phyloP scores from a whole-genome alignment of 164 flowering plant genomes.

The Dillenia suffruticosa region DNA sequence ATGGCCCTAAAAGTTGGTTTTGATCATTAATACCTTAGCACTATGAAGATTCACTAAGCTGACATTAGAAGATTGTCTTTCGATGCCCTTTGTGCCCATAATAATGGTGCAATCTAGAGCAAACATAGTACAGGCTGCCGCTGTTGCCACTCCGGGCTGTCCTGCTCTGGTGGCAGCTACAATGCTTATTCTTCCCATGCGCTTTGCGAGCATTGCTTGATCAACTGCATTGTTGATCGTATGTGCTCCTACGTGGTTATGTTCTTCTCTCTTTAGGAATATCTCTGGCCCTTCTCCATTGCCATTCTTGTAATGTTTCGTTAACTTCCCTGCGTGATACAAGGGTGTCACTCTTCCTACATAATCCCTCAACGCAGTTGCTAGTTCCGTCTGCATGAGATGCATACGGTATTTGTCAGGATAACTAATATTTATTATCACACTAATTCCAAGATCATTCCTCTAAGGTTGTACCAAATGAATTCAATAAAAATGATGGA shows the following conservation, averaged over 20 bases:
- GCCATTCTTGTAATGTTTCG: slow-evolving; percentile 34
- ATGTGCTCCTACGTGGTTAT: slow-evolving; percentile 50
- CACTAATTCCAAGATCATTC: too few relatives aligned
- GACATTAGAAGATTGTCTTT: slow-evolving; percentile 41
- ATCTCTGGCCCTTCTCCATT: slow-evolving; percentile 53
- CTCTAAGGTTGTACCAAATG: too few relatives aligned
- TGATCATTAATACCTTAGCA: slow-evolving; percentile 31
- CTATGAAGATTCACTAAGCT: slow-evolving; percentile 35
- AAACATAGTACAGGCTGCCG: slow-evolving; percentile 55
- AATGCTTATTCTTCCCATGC: slow-evolving; percentile 34
- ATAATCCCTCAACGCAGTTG: slow-evolving; percentile 42
- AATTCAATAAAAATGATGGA: too few relatives aligned
- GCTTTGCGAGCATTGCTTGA: slow-evolving; percentile 56
- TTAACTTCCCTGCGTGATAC: slow-evolving; percentile 44
- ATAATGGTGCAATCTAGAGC: slow-evolving; percentile 38
- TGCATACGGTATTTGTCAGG: too few relatives aligned
- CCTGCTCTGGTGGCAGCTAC: slow-evolving; percentile 62
- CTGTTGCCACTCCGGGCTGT: slow-evolving; percentile 62
- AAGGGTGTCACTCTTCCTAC: slow-evolving; percentile 63
- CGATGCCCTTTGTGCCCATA: slow-evolving; percentile 48
- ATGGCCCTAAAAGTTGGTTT: too few relatives aligned
- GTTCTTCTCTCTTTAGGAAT: slow-evolving; percentile 59
- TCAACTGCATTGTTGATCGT: slow-evolving; percentile 62
- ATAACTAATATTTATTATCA: too few relatives aligned
- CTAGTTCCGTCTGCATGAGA: slow-evolving; percentile 32